Evolutionary conservation across 106 monocot species (phyloP).

Genomic region (Acanthochlamys bracteata): DNA sequence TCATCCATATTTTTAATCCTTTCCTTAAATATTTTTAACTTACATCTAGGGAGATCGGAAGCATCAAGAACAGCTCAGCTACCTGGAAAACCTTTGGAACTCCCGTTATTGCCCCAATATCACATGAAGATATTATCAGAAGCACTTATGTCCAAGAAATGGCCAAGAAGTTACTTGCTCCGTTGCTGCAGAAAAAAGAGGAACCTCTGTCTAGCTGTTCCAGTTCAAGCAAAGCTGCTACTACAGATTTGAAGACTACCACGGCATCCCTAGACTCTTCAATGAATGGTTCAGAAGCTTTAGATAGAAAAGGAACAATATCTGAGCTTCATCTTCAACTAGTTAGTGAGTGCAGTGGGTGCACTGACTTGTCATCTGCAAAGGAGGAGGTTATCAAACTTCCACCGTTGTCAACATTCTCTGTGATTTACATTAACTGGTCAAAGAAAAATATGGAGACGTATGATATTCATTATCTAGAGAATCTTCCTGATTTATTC

Average conservation of each 20-base stretch:
- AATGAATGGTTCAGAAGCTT: conserved; percentile 13
- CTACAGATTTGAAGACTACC: conserved; percentile 11
- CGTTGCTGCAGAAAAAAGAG: conserved; percentile 44
- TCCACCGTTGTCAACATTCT: conserved; percentile 29
- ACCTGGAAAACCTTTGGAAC: conserved; percentile 63
- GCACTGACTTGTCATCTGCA: conserved; percentile 41
- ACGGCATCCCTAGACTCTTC: conserved; percentile 14
- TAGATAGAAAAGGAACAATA: conserved; percentile 8
- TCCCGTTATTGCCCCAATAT: conserved; percentile 56
- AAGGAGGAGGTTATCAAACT: conserved; percentile 47
- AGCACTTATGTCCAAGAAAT: conserved; percentile 43
- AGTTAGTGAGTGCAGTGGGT: conserved; percentile 49
- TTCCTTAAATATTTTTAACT: not conserved
- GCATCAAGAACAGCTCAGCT: conserved; percentile 24
- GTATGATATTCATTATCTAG: conserved; percentile 49
- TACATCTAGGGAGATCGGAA: conserved; percentile 34
- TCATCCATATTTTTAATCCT: conserved; percentile 1
- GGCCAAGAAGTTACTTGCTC: conserved; percentile 49
- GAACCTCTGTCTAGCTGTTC: conserved; percentile 12
- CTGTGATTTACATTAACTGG: conserved; percentile 70
- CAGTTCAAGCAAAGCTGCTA: conserved; percentile 6
- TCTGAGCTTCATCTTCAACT: conserved; percentile 47
- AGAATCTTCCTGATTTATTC: conserved; percentile 80
- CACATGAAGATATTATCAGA: conserved; percentile 32
- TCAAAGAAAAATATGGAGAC: conserved; percentile 47